Conservation (phyloP, 2,329 filamentous ascomycete genomes). For the Juglanconis oblonga region DNA sequence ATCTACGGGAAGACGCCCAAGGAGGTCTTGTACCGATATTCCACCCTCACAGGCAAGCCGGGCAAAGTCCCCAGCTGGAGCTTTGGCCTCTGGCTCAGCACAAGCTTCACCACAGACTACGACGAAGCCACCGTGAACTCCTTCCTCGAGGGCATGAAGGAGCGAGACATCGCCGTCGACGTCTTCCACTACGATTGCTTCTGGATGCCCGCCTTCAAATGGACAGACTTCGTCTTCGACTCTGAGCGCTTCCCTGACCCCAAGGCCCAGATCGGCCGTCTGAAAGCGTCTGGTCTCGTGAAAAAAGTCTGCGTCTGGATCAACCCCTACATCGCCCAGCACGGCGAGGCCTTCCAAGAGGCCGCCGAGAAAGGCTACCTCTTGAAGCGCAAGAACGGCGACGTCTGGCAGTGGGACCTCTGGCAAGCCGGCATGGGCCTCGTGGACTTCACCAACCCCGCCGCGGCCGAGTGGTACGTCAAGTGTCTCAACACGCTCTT, state of each 20-base stretch:
- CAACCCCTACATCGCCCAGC: conserved; percentile 71
- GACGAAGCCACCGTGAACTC: conserved; percentile 65
- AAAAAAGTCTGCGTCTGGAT: conserved; percentile 73
- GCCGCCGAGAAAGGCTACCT: conserved; percentile 66
- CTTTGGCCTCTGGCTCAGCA: conserved; percentile 74
- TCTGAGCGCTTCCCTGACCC: conserved; percentile 67
- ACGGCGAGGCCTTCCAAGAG: conserved; percentile 62
- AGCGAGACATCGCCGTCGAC: conserved; percentile 62
- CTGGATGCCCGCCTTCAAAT: conserved; percentile 73
- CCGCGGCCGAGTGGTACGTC: conserved; percentile 63
- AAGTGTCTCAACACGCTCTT: conserved; percentile 61
- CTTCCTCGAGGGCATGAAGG: conserved; percentile 68
- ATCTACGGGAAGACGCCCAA: conserved; percentile 71
- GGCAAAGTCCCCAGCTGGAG: conserved; percentile 69
- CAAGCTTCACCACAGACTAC: conserved; percentile 72
- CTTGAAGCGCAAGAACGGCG: conserved; percentile 65
- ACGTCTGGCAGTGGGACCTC: conserved; percentile 73
- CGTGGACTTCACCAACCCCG: conserved; percentile 72
- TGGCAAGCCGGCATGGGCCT: conserved; percentile 78
- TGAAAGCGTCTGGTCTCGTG: conserved; percentile 60
- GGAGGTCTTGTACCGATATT: conserved; percentile 67
- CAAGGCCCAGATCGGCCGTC: conserved; percentile 57
- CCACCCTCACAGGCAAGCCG: conserved; percentile 63
- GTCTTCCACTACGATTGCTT: conserved; percentile 78
- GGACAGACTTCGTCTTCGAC: conserved; percentile 74